These are phyloP conservation scores for Aureobasidium leucospermi DNA, from an alignment of 2,329 filamentous ascomycete genomes.

Conservation along the genomic window DNA sequence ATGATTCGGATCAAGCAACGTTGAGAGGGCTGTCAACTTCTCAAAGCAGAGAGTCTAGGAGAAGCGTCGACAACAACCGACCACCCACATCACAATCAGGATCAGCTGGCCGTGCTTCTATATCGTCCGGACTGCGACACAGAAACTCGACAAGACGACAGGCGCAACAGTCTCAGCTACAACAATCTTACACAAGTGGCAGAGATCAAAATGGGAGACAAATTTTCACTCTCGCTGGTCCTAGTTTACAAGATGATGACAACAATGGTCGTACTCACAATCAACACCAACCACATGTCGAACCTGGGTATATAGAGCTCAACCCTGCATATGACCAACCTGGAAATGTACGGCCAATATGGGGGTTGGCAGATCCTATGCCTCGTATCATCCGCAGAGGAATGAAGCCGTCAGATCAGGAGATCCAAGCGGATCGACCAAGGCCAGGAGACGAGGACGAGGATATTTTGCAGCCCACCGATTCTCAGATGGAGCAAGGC, in stretches of 20 bases:
- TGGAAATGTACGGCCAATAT: neutral
- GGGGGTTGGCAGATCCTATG: neutral
- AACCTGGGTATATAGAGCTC: neutral
- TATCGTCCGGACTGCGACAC: neutral
- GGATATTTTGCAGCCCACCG: neutral
- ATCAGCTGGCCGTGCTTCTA: neutral
- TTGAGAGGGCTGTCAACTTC: neutral
- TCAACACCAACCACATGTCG: conserved; percentile 19
- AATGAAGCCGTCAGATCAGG: conserved; percentile 31
- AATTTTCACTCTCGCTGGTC: neutral
- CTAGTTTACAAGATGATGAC: neutral
- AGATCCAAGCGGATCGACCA: conserved; percentile 16
- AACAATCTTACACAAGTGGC: neutral
- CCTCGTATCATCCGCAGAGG: neutral
- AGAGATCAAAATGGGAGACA: neutral
- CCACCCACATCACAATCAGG: neutral
- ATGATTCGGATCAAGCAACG: neutral
- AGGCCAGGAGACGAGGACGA: neutral
- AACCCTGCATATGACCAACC: conserved; percentile 5
- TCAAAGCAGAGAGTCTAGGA: neutral
- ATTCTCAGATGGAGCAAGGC: neutral
- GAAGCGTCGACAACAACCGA: neutral
- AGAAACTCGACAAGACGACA: neutral
- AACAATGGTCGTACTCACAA: neutral
- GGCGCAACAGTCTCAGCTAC: neutral